Evolutionary conservation across 345 rosid species (phyloP).

Genomic region (Gossypium arboreum): DNA sequence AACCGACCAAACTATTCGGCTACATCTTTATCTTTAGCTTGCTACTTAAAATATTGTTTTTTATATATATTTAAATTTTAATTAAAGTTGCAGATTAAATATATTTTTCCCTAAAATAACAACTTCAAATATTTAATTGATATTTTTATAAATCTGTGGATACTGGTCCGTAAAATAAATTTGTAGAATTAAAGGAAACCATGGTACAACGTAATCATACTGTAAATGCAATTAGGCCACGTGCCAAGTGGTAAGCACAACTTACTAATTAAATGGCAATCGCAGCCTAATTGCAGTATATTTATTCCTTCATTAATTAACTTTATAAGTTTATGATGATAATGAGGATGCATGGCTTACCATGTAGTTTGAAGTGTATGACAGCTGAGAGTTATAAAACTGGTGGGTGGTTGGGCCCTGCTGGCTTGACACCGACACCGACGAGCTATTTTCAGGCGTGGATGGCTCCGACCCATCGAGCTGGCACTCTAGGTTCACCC

Average conservation of each 20-base stretch:
- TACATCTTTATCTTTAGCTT: not conserved
- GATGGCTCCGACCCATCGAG: conserved; percentile 53
- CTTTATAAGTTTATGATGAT: not conserved
- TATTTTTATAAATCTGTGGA: too few relatives aligned
- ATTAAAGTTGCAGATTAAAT: not conserved
- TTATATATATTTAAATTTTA: not conserved
- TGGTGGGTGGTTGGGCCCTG: conserved; percentile 31
- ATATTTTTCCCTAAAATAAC: too few relatives aligned
- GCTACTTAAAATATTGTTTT: not conserved
- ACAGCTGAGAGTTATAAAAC: conserved; percentile 19
- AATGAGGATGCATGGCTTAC: conserved; percentile 30
- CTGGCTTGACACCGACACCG: conserved; percentile 29
- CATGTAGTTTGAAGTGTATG: conserved; percentile 39
- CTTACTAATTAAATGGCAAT: conserved; percentile 4
- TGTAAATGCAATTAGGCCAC: conserved; percentile 22
- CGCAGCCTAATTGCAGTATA: conserved; percentile 10
- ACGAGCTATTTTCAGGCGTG: conserved; percentile 49
- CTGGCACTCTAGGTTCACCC: conserved; percentile 88
- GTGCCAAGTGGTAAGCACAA: conserved; percentile 18
- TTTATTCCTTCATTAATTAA: not conserved
- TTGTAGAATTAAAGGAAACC: not conserved
- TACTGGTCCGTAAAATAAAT: too few relatives aligned
- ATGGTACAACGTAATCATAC: not conserved
- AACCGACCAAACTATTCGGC: not conserved
- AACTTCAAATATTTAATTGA: too few relatives aligned